Evolutionary conservation across 306 rosid species (phyloP).

Genomic region (Fragaria ananassa): DNA sequence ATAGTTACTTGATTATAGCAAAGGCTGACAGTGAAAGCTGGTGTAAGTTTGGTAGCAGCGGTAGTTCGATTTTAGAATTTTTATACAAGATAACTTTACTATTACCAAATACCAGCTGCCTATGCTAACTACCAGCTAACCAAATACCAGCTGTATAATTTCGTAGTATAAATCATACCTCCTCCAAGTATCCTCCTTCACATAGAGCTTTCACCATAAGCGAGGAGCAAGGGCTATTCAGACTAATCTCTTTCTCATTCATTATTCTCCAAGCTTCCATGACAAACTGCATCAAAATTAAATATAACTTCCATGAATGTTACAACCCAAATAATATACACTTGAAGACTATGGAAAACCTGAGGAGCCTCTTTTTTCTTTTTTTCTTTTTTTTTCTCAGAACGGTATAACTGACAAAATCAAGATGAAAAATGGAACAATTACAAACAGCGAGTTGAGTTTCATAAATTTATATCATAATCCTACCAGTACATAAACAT

Average conservation of each 20-base stretch:
- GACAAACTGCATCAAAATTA: slow-evolving; percentile 58
- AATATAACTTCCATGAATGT: slow-evolving; percentile 15
- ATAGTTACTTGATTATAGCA: slow-evolving; percentile 16
- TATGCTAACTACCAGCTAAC: background rate
- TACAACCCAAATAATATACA: background rate
- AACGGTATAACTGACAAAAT: background rate
- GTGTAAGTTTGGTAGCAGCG: background rate
- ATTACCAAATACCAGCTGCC: background rate
- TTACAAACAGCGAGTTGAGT: background rate
- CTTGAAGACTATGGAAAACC: background rate
- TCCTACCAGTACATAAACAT: background rate
- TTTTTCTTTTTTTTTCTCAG: too few species aligned
- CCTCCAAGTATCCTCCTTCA: slow-evolving; percentile 62
- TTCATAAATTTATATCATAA: background rate
- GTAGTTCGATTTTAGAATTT: background rate
- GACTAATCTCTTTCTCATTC: slow-evolving; percentile 51
- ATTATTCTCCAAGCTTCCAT: slow-evolving; percentile 78
- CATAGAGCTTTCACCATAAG: slow-evolving; percentile 64
- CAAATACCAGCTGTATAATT: too few species aligned
- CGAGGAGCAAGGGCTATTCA: slow-evolving; percentile 43
- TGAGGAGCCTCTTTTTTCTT: background rate
- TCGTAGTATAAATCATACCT: slow-evolving; percentile 42
- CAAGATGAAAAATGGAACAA: background rate
- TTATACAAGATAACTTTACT: background rate
- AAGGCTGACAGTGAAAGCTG: slow-evolving; percentile 5